phyloP scores from a whole-genome alignment of 306 rosid species.

The Trifolium pratense region DNA sequence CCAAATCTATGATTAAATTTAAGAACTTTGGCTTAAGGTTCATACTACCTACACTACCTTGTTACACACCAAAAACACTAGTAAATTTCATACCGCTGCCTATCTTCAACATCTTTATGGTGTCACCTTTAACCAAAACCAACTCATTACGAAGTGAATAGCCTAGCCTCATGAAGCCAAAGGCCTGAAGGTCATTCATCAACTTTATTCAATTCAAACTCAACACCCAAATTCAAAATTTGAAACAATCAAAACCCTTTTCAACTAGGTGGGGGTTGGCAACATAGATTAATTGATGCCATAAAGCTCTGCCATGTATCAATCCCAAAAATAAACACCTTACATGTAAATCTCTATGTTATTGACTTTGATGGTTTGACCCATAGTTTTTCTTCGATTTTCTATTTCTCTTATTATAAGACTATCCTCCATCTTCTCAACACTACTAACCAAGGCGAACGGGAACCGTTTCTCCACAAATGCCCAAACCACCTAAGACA shows the following conservation, averaged over 20 bases:
- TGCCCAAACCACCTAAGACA: neutral
- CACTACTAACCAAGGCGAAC: neutral
- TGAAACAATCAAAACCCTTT: neutral
- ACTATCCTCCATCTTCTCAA: neutral
- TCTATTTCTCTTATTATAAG: neutral
- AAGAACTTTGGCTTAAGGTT: neutral
- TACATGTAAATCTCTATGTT: neutral
- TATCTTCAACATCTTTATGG: neutral
- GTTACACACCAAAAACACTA: neutral
- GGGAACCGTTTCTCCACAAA: no score
- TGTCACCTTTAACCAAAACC: neutral
- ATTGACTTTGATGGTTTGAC: neutral
- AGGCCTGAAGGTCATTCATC: neutral
- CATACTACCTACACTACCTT: slow-evolving; percentile 14
- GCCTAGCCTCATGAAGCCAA: neutral
- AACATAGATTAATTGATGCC: neutral
- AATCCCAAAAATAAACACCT: neutral
- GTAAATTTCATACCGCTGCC: slow-evolving; percentile 4
- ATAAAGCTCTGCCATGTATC: neutral
- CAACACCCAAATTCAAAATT: neutral
- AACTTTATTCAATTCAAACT: neutral
- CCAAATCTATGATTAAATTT: neutral
- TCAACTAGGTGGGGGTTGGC: neutral
- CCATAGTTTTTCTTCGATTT: neutral
- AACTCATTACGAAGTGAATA: neutral